phyloP scores from a whole-genome alignment of 2,329 filamentous ascomycete species.

The Malbranchea cinnamomea region DNA sequence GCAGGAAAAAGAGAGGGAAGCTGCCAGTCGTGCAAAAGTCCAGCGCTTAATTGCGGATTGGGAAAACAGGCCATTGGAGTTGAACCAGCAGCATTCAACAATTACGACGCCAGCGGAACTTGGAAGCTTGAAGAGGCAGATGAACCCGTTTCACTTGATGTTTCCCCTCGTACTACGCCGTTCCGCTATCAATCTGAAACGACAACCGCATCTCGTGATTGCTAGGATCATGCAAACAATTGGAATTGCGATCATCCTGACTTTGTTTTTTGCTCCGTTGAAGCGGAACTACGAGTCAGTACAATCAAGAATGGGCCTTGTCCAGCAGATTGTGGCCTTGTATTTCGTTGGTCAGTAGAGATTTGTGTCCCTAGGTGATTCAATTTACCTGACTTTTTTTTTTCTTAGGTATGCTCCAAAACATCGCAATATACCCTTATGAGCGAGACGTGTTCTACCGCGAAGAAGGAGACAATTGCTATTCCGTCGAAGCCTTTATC shows the following conservation, averaged over 20 bases:
- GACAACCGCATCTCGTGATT: conserved; percentile 49
- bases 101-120: conserved; percentile 57
- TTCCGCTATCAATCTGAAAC: conserved; percentile 52
- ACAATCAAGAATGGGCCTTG: conserved; percentile 58
- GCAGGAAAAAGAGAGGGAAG: conserved; percentile 49
- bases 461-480: conserved; percentile 59
- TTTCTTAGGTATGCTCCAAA: conserved; percentile 57
- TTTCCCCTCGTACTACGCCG: conserved; percentile 54
- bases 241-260: conserved; percentile 46
- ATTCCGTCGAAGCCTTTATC: conserved; percentile 56
- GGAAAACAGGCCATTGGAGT: conserved; percentile 19
- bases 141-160: conserved; percentile 45
- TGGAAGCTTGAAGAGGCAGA: conserved; percentile 50
- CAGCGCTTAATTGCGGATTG: conserved; percentile 46
- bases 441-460: conserved; percentile 65
- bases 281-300: conserved; percentile 54
- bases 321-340: conserved; percentile 52
- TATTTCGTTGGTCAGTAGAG: conserved; percentile 28
- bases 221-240: conserved; percentile 54
- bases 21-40: conserved; percentile 47
- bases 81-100: conserved; percentile 20
- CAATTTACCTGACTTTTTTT: not conserved
- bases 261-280: conserved; percentile 57
- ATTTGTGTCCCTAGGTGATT: too few relatives aligned
- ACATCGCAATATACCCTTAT: conserved; percentile 56